These are phyloP conservation scores for Perilla frutescens DNA, from an alignment of 257 asterid genomes.

Conservation along the genomic window DNA sequence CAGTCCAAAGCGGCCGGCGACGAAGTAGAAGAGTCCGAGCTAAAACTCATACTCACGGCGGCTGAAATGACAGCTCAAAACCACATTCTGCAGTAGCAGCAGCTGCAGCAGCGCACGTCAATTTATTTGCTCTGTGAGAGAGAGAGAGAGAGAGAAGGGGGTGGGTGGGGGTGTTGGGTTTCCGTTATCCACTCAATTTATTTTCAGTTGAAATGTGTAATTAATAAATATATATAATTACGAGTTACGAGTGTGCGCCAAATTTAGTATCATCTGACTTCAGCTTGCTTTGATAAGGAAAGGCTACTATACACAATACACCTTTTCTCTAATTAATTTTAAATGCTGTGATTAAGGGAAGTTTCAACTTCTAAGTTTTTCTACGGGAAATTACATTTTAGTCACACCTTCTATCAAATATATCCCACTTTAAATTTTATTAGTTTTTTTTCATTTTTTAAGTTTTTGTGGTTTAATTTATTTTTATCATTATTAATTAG, in stretches of 20 bases:
- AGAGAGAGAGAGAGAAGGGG: slow-evolving; percentile 22
- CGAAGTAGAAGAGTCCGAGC: slow-evolving; percentile 43
- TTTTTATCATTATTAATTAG: too few relatives aligned
- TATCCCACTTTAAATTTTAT: too few relatives aligned
- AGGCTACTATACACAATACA: background rate
- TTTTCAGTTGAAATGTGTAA: background rate
- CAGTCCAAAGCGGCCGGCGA: slow-evolving; percentile 53
- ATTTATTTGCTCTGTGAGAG: background rate
- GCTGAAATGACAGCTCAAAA: slow-evolving; percentile 42
- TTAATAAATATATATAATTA: background rate
- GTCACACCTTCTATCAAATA: too few relatives aligned
- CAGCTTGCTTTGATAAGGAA: background rate
- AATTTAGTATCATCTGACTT: background rate
- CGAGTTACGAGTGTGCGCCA: background rate
- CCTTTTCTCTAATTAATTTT: too few relatives aligned
- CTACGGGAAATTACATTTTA: too few relatives aligned
- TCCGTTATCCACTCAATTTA: slow-evolving; percentile 42
- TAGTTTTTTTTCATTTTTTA: too few relatives aligned
- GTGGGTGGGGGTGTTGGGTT: slow-evolving; percentile 19
- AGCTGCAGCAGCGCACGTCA: slow-evolving; percentile 15
- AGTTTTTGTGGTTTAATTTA: too few relatives aligned
- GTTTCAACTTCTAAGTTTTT: too few relatives aligned
- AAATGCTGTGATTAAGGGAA: too few relatives aligned
- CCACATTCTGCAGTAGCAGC: slow-evolving; percentile 33
- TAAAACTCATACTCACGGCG: slow-evolving; percentile 46